A percentile compares a stretch with the other conserved stretches of the same genome.
These are phyloP conservation scores for Lunularia cruciata DNA, from an alignment of 225 moss, liverwort and hornwort genomes.

Conservation along the genomic window DNA sequence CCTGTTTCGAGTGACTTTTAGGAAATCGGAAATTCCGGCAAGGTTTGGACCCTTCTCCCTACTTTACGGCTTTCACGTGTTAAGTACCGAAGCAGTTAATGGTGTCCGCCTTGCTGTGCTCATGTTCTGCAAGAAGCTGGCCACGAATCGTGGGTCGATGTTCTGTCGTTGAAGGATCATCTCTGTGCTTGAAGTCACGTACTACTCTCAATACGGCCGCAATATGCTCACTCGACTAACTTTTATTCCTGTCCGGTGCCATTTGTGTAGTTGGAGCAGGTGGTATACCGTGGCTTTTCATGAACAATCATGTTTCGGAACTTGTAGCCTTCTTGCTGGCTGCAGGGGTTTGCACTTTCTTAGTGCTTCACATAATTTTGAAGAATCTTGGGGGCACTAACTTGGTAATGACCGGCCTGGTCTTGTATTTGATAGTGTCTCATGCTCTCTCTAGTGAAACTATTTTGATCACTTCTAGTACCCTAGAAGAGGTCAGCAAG, in stretches of 20 bases:
- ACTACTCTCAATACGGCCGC: no score
- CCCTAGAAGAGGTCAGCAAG: background rate
- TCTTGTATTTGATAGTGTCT: conserved; percentile 14
- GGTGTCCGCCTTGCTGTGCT: no score
- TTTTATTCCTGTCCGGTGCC: background rate
- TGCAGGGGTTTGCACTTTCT: conserved; percentile 4
- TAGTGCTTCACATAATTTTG: conserved; percentile 5
- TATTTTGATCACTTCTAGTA: background rate
- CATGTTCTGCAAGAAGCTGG: no score
- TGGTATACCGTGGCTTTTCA: conserved; percentile 14
- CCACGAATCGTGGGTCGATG: no score
- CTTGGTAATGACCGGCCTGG: conserved; percentile 5
- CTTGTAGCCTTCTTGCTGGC: conserved; percentile 1
- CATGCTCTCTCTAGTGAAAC: conserved; percentile 1
- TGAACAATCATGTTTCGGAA: conserved; percentile 16
- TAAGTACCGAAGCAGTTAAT: no score
- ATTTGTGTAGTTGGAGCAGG: conserved; percentile 20
- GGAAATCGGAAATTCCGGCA: no score
- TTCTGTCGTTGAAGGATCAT: no score
- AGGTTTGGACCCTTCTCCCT: no score
- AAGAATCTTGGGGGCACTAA: conserved; percentile 9
- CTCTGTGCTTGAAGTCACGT: no score
- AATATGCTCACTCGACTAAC: no score
- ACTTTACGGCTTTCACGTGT: no score
- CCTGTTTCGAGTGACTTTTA: no score